phyloP scores from a whole-genome alignment of 78 protist species.

The slime mould (Dictyostelium discoideum) region DNA sequence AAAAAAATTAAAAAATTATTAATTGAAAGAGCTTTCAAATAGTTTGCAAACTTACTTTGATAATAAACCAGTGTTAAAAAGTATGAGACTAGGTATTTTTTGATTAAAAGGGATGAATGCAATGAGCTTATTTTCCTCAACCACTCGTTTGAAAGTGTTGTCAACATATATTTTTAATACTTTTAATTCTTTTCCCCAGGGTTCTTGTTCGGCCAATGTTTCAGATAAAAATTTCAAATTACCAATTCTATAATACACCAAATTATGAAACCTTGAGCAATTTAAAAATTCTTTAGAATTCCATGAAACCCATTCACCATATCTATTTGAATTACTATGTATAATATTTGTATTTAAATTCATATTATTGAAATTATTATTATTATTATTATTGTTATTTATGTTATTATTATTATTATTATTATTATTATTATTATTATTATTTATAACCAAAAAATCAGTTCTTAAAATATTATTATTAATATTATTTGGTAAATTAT shows the following conservation, averaged over 20 bases:
- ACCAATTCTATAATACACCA: conserved; percentile 60
- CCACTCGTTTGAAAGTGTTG: conserved; percentile 59
- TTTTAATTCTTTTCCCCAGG: conserved; percentile 69
- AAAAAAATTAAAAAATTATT: background rate
- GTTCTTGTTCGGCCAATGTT: conserved; percentile 41
- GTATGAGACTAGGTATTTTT: background rate
- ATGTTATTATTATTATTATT: background rate
- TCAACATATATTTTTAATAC: conserved; percentile 45
- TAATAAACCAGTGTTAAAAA: conserved; percentile 58
- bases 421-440: background rate
- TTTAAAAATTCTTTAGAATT: conserved; percentile 7
- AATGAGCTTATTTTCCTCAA: conserved; percentile 52
- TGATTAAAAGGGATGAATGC: conserved; percentile 19
- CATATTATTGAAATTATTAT: background rate
- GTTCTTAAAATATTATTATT: background rate
- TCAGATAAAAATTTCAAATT: conserved; percentile 51
- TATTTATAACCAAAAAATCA: too few relatives aligned
- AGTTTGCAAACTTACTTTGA: background rate
- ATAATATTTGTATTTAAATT: background rate
- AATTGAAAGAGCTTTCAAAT: too few relatives aligned
- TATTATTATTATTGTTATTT: background rate
- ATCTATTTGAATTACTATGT: background rate
- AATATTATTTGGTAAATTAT: background rate
- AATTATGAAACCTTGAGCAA: conserved; percentile 45
- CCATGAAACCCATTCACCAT: conserved; percentile 37